Evolutionary conservation across 2,329 filamentous ascomycete genomes (phyloP).

Genomic region (Apiospora koreana): DNA sequence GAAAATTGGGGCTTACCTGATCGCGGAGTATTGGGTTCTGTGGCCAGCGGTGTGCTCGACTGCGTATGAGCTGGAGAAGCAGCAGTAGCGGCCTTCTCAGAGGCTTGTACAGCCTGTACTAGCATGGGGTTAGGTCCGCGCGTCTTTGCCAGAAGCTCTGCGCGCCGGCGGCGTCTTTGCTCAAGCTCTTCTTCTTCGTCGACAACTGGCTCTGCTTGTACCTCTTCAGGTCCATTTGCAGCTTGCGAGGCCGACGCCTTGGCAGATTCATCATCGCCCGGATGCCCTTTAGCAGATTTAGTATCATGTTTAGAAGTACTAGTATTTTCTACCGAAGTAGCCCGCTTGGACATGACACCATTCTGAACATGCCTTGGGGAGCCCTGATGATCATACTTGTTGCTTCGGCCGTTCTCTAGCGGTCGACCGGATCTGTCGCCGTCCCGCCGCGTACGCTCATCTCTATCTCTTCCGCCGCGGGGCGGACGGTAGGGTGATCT

Average conservation of each 20-base stretch:
- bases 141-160: conserved; percentile 83
- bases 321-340: conserved; percentile 59
- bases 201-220: conserved; percentile 57
- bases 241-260: conserved; percentile 27
- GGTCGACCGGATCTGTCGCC: conserved; percentile 25
- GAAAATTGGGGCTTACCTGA: conserved; percentile 42
- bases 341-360: conserved; percentile 64
- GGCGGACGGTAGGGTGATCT: conserved; percentile 31
- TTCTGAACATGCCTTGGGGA: conserved; percentile 51
- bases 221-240: conserved; percentile 45
- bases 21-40: conserved; percentile 44
- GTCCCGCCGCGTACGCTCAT: conserved; percentile 25
- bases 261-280: conserved; percentile 38
- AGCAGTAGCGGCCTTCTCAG: conserved; percentile 60
- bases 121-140: conserved; percentile 72
- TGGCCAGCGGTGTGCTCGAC: conserved; percentile 42
- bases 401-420: conserved; percentile 29
- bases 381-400: conserved; percentile 45
- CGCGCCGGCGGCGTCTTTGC: conserved; percentile 78
- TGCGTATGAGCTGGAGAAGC: conserved; percentile 43
- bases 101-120: conserved; percentile 70
- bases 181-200: conserved; percentile 85
- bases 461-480: conserved; percentile 28
- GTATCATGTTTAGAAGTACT: conserved; percentile 61
- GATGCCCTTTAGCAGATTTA: conserved; percentile 67